Conservation (phyloP, 441 rosid species). For the Croton laevigatus region DNA sequence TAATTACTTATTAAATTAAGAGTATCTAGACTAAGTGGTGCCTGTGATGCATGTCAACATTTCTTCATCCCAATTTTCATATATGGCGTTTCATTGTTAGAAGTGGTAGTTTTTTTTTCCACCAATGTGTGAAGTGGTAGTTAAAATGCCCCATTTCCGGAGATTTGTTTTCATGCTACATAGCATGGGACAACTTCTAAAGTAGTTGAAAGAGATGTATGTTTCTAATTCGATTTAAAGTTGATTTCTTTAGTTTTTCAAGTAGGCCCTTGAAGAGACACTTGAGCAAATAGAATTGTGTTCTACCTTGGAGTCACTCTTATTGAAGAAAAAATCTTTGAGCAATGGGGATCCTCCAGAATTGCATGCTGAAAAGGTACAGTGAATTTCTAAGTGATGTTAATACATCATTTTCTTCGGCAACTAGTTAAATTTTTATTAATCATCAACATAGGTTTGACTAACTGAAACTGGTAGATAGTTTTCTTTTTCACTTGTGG, state of each 20-base stretch:
- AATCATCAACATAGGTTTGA: neutral
- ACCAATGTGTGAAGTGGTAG: too few relatives aligned
- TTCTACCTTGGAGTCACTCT: conserved; percentile 61
- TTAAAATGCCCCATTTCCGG: too few relatives aligned
- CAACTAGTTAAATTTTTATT: neutral
- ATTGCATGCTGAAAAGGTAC: conserved; percentile 64
- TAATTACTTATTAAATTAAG: neutral
- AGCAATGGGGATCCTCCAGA: conserved; percentile 62
- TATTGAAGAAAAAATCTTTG: conserved; percentile 67
- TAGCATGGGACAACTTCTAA: neutral
- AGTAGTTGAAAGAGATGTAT: neutral
- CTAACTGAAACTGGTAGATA: neutral
- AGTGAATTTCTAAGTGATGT: conserved; percentile 17
- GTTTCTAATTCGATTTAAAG: conserved; percentile 7
- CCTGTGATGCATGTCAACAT: too few relatives aligned
- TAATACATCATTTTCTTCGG: neutral
- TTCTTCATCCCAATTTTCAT: too few relatives aligned
- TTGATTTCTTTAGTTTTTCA: conserved; percentile 19
- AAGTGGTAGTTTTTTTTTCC: too few relatives aligned
- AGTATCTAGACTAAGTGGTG: neutral
- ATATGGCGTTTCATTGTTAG: too few relatives aligned
- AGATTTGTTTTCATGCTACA: too few relatives aligned
- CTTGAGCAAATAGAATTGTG: conserved; percentile 56
- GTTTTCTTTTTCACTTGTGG: neutral
- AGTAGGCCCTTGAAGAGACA: conserved; percentile 67